phyloP scores from a whole-genome alignment of 2,329 filamentous ascomycete species.

The Madurella fahalii region DNA sequence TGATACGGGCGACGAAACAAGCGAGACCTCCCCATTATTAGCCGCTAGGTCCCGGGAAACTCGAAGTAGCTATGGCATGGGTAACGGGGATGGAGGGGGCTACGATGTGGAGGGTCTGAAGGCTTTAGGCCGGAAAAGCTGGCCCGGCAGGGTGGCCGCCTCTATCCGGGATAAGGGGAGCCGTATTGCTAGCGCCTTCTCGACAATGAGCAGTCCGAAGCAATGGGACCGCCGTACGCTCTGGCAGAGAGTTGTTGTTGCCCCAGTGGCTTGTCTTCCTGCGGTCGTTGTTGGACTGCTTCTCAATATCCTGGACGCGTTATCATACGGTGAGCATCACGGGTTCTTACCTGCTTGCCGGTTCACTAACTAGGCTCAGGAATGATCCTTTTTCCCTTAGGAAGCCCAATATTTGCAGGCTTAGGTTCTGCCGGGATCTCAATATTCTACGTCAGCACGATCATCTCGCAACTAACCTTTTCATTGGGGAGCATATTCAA shows the following conservation, averaged over 20 bases:
- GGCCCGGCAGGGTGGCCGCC: conserved; percentile 34
- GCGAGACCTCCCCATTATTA: conserved; percentile 49
- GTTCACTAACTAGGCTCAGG: conserved; percentile 41
- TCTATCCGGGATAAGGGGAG: conserved; percentile 22
- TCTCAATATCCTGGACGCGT: conserved; percentile 87
- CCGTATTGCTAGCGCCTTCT: conserved; percentile 24
- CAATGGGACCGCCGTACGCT: conserved; percentile 67
- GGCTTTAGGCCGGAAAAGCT: conserved; percentile 29
- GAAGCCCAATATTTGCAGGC: conserved; percentile 76
- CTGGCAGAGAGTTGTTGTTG: conserved; percentile 59
- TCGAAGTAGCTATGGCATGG: conserved; percentile 21
- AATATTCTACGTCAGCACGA: conserved; percentile 98
- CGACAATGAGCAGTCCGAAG: conserved; percentile 55
- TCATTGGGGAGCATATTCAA: conserved; percentile 84
- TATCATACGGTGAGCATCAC: conserved; percentile 73
- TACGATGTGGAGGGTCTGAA: conserved; percentile 52
- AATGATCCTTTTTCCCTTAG: conserved; percentile 92
- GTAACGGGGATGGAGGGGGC: conserved; percentile 23
- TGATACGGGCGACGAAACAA: conserved; percentile 14
- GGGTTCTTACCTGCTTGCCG: not conserved
- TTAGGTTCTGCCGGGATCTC: conserved; percentile 93
- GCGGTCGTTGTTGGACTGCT: conserved; percentile 84
- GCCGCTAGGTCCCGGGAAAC: conserved; percentile 30
- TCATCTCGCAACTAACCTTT: conserved; percentile 86
- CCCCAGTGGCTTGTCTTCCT: conserved; percentile 69